Conservation (phyloP, 306 rosid genomes). For the Pterocarpus santalinus region DNA sequence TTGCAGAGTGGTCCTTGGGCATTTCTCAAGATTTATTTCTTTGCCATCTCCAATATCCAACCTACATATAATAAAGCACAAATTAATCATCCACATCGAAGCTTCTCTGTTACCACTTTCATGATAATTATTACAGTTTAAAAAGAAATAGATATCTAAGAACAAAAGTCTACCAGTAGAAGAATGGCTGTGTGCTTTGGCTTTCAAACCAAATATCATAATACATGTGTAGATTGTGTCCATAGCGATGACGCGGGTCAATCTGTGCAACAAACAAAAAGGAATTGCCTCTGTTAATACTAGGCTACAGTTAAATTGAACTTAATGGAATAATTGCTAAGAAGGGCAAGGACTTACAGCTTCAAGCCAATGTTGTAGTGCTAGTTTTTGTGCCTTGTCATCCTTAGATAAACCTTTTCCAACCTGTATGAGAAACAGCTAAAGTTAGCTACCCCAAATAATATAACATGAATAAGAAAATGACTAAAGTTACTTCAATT, state of each 20-base stretch:
- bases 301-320: neutral
- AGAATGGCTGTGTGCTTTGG: slow-evolving; percentile 89
- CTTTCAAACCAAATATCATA: slow-evolving; percentile 85
- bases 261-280: slow-evolving; percentile 58
- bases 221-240: slow-evolving; percentile 88
- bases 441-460: slow-evolving; percentile 15
- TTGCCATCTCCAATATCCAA: slow-evolving; percentile 90
- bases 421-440: slow-evolving; percentile 47
- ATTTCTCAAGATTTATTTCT: slow-evolving; percentile 74
- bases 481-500: neutral
- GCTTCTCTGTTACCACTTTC: neutral
- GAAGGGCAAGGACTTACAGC: slow-evolving; percentile 62
- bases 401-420: slow-evolving; percentile 87
- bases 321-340: neutral
- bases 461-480: neutral
- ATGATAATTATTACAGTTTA: neutral
- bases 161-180: slow-evolving; percentile 73
- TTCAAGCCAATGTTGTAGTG: slow-evolving; percentile 91
- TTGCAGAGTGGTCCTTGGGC: slow-evolving; percentile 70
- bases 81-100: neutral
- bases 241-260: slow-evolving; percentile 96
- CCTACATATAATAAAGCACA: slow-evolving; percentile 51
- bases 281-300: neutral
- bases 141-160: neutral
- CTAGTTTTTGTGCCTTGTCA: slow-evolving; percentile 84